Conservation (phyloP, 129 eudicot species). For the Pulicaria dysenterica region DNA sequence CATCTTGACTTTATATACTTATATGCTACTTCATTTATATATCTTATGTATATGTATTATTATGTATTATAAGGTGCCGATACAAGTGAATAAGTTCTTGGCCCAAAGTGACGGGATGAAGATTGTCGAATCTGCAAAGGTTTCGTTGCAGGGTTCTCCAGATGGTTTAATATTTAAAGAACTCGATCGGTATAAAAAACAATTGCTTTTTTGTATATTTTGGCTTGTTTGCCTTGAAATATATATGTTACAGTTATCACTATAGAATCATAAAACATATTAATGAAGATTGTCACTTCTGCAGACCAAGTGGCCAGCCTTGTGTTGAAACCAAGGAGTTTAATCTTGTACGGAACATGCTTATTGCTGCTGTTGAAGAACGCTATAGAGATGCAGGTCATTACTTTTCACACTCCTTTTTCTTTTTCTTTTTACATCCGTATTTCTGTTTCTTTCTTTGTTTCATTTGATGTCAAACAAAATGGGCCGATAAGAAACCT, state of each 20-base stretch:
- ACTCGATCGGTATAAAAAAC: constrained; percentile 66
- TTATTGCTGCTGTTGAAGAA: constrained; percentile 81
- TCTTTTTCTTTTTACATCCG: background rate
- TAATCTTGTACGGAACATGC: constrained; percentile 83
- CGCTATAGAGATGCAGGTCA: constrained; percentile 92
- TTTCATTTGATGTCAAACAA: constrained; percentile 5
- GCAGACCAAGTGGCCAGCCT: constrained; percentile 81
- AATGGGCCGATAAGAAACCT: background rate
- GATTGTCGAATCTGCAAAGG: constrained; percentile 67
- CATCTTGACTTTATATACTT: too few species aligned
- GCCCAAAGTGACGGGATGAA: constrained; percentile 84
- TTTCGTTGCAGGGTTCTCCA: constrained; percentile 41
- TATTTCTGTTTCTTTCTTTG: background rate
- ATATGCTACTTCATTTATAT: too few species aligned
- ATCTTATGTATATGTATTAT: background rate
- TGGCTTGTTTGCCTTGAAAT: background rate
- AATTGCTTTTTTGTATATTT: background rate
- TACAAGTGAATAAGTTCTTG: constrained; percentile 81
- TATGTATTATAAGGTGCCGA: constrained; percentile 65
- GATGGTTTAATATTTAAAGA: constrained; percentile 57
- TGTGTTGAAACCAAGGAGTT: constrained; percentile 81
- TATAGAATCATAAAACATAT: constrained; percentile 15
- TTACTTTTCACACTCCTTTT: background rate
- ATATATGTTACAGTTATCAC: constrained; percentile 1
- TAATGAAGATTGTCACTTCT: constrained; percentile 11